These are phyloP conservation scores for Talaromyces sp. DNA, from an alignment of 2,329 filamentous ascomycete genomes.

Conservation along the genomic window DNA sequence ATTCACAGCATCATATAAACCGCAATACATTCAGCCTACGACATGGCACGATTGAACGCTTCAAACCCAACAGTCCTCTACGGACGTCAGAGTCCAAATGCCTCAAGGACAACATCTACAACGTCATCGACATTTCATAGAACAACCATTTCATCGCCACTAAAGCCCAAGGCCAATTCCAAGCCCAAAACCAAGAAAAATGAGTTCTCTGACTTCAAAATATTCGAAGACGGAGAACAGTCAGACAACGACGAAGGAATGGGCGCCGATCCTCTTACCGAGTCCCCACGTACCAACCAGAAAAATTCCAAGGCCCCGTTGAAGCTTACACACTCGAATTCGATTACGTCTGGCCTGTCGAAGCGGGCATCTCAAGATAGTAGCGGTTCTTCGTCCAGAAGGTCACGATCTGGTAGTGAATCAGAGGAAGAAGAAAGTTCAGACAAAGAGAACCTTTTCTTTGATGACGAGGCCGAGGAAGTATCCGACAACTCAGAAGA, in stretches of 20 bases:
- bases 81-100: slow-evolving; percentile 3
- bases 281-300: not conserved
- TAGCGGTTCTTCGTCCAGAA: slow-evolving; percentile 20
- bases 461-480: slow-evolving; percentile 20
- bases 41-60: slow-evolving; percentile 22
- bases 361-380: slow-evolving; percentile 17
- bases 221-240: slow-evolving; percentile 19
- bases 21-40: not conserved
- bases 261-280: not conserved
- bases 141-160: slow-evolving; percentile 9
- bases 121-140: slow-evolving; percentile 4
- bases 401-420: slow-evolving; percentile 22
- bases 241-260: slow-evolving; percentile 3
- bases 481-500: slow-evolving; percentile 22
- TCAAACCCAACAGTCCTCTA: slow-evolving; percentile 12
- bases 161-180: slow-evolving; percentile 10
- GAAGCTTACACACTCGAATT: slow-evolving; percentile 17
- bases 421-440: slow-evolving; percentile 21
- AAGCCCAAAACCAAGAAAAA: slow-evolving; percentile 3
- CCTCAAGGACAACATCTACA: not conserved
- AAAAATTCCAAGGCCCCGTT: slow-evolving; percentile 8
- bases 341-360: slow-evolving; percentile 14
- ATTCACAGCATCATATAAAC: not conserved
- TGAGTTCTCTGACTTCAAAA: slow-evolving; percentile 13
- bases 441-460: slow-evolving; percentile 19